These are phyloP conservation scores for Suillus brevipes DNA, from an alignment of 768 basidiomycete species.

Conservation along the genomic window DNA sequence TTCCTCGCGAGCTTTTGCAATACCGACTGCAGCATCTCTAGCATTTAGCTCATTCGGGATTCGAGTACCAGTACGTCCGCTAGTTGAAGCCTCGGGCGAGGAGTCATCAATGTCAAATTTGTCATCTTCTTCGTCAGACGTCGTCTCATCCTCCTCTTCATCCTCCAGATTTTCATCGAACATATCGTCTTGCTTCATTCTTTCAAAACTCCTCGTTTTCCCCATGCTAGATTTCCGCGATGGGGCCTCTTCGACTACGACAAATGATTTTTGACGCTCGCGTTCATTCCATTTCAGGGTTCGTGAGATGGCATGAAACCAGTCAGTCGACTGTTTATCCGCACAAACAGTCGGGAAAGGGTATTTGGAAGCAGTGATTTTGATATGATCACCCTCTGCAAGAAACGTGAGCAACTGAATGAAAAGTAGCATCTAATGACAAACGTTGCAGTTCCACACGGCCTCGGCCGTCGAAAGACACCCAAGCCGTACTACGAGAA, in stretches of 20 bases:
- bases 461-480: slow-evolving; percentile 96
- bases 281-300: slow-evolving; percentile 99
- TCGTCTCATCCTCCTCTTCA: slow-evolving; percentile 51
- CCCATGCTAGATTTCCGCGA: slow-evolving; percentile 38
- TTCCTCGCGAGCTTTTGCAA: slow-evolving; percentile 32
- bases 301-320: slow-evolving; percentile 96
- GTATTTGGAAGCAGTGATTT: slow-evolving; percentile 94
- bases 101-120: slow-evolving; percentile 94
- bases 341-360: slow-evolving; percentile 99
- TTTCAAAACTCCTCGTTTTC: slow-evolving; percentile 15
- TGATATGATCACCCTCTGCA: slow-evolving; percentile 98
- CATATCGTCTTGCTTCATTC: slow-evolving; percentile 17
- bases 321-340: slow-evolving; percentile 96
- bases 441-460: slow-evolving; percentile 93
- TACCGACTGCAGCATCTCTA: slow-evolving; percentile 17
- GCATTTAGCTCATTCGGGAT: slow-evolving; percentile 19
- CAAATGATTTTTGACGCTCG: slow-evolving; percentile 97
- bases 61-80: slow-evolving; percentile 3
- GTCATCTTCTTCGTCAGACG: slow-evolving; percentile 66
- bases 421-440: slow-evolving; percentile 29
- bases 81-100: slow-evolving; percentile 50
- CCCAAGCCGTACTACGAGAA: slow-evolving; percentile 98
- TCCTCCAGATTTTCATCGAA: slow-evolving; percentile 41
- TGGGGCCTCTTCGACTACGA: slow-evolving; percentile 91
- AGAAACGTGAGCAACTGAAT: neutral